Base-by-base conservation (phyloP, 192 early-diverging fungal genomes). In the Lobosporangium transversale region DNA sequence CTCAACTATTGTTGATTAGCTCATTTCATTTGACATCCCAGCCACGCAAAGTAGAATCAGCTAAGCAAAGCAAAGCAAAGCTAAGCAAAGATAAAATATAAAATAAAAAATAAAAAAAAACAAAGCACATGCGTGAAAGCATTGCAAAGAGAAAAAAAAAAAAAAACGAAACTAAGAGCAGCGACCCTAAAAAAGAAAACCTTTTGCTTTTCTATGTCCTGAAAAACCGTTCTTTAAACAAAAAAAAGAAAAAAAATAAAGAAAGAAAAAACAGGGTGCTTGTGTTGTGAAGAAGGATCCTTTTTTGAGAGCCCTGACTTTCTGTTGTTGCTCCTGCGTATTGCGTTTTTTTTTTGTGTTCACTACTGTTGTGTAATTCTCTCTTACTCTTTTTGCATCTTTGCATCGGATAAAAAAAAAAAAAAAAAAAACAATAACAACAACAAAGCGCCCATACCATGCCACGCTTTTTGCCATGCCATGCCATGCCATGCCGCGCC, bases 341-440 rank as follows among this genome's bases (percentile, higher is more conserved):
- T 51, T 7, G 49, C 24, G 49, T 21, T 21, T 11, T 3, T 7
- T 27, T 3, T 27, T 10, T 51, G 49, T 21, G 24, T 21, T 51
- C 29, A 26, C 49, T 35, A n/a, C 31, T 23, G 53, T 54, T 54
- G 53, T 54, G 53, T 54, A 54, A 54, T 30, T 17, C 53, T 35
- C 53, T 35, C 53, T 48, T n/a, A 6, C 11, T 48, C n/a, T 21
- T 14, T 7, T 40, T 40, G 7, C 37, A 10, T 14, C 37, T 7
- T 40, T 40, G 7, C 37, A 10, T 14, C 37, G 37, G 37, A 14
- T 40, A 7, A 7, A 40, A 14, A 40, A 40, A 40, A 40, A 40
- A 40, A 40, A 40, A 40, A 40, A 14, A n/a, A n/a, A n/a, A n/a
- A n/a, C n/a, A n/a, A n/a, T n/a, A n/a, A n/a, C n/a, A n/a, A n/a